phyloP scores from a whole-genome alignment of 2,329 filamentous ascomycete genomes.

The Aureobasidium vineae region DNA sequence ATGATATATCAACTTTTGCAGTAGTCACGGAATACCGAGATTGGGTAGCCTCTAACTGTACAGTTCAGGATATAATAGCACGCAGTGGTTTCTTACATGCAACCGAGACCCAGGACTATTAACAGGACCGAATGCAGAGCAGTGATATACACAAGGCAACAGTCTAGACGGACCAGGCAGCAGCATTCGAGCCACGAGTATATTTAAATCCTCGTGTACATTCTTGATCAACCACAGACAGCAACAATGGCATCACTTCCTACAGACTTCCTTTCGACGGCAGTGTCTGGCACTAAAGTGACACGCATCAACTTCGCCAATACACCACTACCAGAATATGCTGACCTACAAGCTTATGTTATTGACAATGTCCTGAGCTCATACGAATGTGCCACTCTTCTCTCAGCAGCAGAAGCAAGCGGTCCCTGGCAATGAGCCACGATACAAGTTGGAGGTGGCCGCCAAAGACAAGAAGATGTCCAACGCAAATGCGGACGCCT shows the following conservation, averaged over 20 bases:
- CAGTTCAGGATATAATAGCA: background rate
- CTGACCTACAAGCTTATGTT: conserved; percentile 57
- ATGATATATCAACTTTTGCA: background rate
- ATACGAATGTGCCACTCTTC: conserved; percentile 61
- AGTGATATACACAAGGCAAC: background rate
- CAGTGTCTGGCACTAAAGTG: conserved; percentile 41
- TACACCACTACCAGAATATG: conserved; percentile 54
- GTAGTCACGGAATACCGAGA: too few species aligned
- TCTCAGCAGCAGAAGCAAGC: conserved; percentile 51
- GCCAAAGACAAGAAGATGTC: conserved; percentile 56
- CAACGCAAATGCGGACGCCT: conserved; percentile 72
- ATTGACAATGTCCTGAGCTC: conserved; percentile 63
- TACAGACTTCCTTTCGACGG: background rate
- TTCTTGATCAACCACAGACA: too few species aligned
- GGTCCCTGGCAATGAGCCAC: conserved; percentile 65
- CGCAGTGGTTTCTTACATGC: background rate
- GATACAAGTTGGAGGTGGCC: conserved; percentile 63
- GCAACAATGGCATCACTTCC: background rate
- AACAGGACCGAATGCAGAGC: background rate
- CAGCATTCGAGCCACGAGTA: background rate
- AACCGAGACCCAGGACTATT: background rate
- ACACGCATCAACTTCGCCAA: conserved; percentile 55
- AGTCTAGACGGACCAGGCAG: background rate
- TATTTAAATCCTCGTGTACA: too few species aligned
- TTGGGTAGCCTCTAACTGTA: background rate